A percentile compares a stretch with the other conserved stretches of the same genome.
phyloP scores from a whole-genome alignment of 257 asterid species.

The Galeopsis tetrahit region DNA sequence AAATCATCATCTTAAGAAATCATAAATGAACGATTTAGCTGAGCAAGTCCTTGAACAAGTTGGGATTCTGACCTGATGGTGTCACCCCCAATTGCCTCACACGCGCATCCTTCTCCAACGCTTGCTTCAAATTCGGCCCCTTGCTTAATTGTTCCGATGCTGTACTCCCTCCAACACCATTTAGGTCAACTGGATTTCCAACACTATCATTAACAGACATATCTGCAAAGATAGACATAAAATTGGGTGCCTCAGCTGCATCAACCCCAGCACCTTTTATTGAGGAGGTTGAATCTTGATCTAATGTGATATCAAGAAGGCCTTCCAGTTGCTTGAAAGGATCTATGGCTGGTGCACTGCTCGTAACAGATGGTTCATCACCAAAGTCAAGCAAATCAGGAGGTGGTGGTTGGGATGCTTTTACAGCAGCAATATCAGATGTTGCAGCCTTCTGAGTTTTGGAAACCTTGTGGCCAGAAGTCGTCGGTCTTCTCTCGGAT shows the following conservation, averaged over 20 bases:
- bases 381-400: slow-evolving; percentile 70
- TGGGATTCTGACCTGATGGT: slow-evolving; percentile 75
- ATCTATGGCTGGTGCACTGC: slow-evolving; percentile 46
- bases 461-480: slow-evolving; percentile 47
- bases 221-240: slow-evolving; percentile 57
- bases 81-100: slow-evolving; percentile 87
- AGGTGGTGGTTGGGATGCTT: slow-evolving; percentile 60
- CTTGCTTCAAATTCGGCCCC: slow-evolving; percentile 61
- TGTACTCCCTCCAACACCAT: slow-evolving; percentile 45
- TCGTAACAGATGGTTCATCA: slow-evolving; percentile 47
- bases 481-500: slow-evolving; percentile 48
- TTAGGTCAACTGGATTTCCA: slow-evolving; percentile 37
- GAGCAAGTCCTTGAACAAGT: slow-evolving; percentile 72
- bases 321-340: slow-evolving; percentile 78
- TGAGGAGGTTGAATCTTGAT: slow-evolving; percentile 37
- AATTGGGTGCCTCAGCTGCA: slow-evolving; percentile 42
- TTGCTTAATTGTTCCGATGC: slow-evolving; percentile 42
- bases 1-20: slow-evolving; percentile 24
- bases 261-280: slow-evolving; percentile 34
- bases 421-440: slow-evolving; percentile 37
- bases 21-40: slow-evolving; percentile 38
- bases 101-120: slow-evolving; percentile 70
- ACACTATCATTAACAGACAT: slow-evolving; percentile 37
- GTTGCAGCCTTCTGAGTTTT: slow-evolving; percentile 41
- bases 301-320: slow-evolving; percentile 54